Base-by-base conservation (phyloP, 305 asterid genomes). In the Fraxinus angustifolia region DNA sequence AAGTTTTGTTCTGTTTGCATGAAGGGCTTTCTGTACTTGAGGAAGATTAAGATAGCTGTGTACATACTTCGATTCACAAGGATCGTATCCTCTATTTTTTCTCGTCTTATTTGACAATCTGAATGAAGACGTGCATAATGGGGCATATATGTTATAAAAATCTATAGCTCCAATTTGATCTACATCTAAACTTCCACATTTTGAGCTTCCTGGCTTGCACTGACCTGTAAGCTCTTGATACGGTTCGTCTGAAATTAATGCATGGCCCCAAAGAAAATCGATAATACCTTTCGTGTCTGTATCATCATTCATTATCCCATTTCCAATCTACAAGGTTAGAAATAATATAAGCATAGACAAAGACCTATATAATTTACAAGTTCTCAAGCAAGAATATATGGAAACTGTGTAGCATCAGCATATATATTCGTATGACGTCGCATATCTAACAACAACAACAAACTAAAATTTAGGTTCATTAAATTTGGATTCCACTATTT, bases 261-360 rank as follows among this genome's bases (percentile, higher is more conserved):
- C 91, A 23, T 88, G 91, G 83, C 87, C 85, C 89, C 89, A 88
- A 0, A 85, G 67, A 45, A 71, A 86, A 78, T 88, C 89, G 0
- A 50, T 50, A 4, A 77, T 26, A 68, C 91, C 89, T 74, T 36
- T 81, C 1, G 2, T 30, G 30, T 88, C 89, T 33, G 87, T 86
- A 0, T 28, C 89, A 2, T 70, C 85, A 56, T 88, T 85, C 88
- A 88, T 81, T 67, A 86, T 76, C 68, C 89, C 91, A 83, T 88
- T 88, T 19, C 91, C 91, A 40, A 88, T 85, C 89, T 88, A 84
- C 76, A 82, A 72, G 35, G 3, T 80, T 34, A 60, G 19, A 36
- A 23, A 45, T 10, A 65, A 26, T 8, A 23, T 48, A 2, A 78
- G 75, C 16, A 19, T 10, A 70, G 45, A 8, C 19, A 78, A 16